Base-by-base conservation (phyloP, 2,329 filamentous ascomycete genomes). In the Penicillium crustosum region DNA sequence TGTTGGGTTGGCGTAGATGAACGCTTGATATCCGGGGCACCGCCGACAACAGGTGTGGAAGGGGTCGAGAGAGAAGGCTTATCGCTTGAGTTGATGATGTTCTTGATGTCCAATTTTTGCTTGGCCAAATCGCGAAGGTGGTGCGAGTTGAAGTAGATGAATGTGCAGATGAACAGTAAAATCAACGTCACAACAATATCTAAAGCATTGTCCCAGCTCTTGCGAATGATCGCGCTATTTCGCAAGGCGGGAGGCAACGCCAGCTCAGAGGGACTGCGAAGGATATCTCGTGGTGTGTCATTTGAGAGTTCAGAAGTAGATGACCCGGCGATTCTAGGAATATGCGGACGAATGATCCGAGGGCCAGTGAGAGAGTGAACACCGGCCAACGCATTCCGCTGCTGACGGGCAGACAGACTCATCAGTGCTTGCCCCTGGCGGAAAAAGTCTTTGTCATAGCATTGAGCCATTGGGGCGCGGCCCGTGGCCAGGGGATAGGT, bases 401-500 rank as follows among this genome's bases (percentile, higher is more conserved):
- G 77, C 63, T 86, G 83, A 2, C 74, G 71, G 13, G 64, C 64
- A 41, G 65, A 70, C 38, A 78, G 62, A 52, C 70, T 77, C 65
- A 73, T 74, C 12, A 78, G 66, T 1, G 74, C 69, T 44, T 75
- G 72, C 6, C 74, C 72, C 43, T 66, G 61, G 9, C 70, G 68
- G 45, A 76, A 72, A 49, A 76, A 86, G 57, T 80, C 79, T 53
- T 79, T 79, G 49, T 80, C 78, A 62, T 86, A 86, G 68, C 82
- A 86, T 53, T 80, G 75, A 9, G 86, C 86, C 61, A 78, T 76
- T 25, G 80, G 77, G 5, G 86, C 86, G 41, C 82, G 87, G 53
- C 91, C 85, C 23, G 93, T 88, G 29, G 96, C 91, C 10, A 93
- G 82, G 4, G 94, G 94, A 67, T 97, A 97, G 9, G 86, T 86